Conservation (phyloP, 163 green algal genomes). For the Chlamydomonas reinhardtii region DNA sequence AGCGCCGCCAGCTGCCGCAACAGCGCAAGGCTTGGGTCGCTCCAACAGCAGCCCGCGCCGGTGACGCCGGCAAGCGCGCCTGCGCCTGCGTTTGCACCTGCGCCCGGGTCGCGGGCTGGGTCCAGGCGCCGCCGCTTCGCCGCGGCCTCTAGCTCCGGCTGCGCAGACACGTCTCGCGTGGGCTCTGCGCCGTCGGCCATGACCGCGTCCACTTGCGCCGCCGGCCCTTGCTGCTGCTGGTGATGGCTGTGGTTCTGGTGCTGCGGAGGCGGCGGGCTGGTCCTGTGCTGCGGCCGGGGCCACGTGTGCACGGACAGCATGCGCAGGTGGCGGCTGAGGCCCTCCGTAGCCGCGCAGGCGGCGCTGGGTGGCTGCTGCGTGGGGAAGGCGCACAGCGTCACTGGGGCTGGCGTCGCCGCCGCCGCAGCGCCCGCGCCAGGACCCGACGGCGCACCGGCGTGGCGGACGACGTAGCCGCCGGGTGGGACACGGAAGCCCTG, state of each 20-base stretch:
- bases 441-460: not conserved
- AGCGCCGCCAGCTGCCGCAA: slow-evolving; percentile 4
- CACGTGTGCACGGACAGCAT: slow-evolving; percentile 33
- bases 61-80: no score
- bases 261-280: not conserved
- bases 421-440: not conserved
- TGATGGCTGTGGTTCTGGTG: no score
- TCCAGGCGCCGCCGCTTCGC: no score
- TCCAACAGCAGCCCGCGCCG: not conserved
- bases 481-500: slow-evolving; percentile 4
- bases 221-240: not conserved
- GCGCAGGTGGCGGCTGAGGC: slow-evolving; percentile 14
- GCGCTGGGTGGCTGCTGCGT: slow-evolving; percentile 7
- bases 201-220: not conserved
- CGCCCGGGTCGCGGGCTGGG: no score
- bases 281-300: not conserved
- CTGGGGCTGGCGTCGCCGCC: not conserved
- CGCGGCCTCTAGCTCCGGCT: not conserved
- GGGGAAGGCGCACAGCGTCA: slow-evolving; percentile 27
- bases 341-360: not conserved
- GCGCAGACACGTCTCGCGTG: not conserved
- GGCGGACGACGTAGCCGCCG: slow-evolving; percentile 1
- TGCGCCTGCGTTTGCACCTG: not conserved
- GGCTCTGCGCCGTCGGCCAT: no score
- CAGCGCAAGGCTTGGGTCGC: not conserved